phyloP scores from a whole-genome alignment of 768 basidiomycete genomes.

The Asterophora parasitica region DNA sequence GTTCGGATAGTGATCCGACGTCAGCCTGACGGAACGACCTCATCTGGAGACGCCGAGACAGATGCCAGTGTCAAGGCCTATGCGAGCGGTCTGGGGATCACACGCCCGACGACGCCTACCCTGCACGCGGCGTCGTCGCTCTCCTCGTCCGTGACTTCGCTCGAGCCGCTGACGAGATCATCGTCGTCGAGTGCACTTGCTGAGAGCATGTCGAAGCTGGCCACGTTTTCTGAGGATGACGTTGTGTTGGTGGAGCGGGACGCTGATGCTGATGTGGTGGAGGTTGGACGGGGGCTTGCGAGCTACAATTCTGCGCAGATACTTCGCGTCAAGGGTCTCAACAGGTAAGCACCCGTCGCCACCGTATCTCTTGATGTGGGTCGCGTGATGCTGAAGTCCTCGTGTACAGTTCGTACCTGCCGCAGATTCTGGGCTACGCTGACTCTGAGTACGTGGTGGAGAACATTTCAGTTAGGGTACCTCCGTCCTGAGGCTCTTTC shows the following conservation, averaged over 20 bases:
- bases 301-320: constrained; percentile 97
- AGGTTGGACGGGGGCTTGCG: constrained; percentile 91
- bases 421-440: constrained; percentile 82
- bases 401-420: constrained; percentile 64
- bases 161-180: constrained; percentile 40
- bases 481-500: constrained; percentile 29
- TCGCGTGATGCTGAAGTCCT: constrained; percentile 13
- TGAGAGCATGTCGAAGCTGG: constrained; percentile 20
- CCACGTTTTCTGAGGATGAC: constrained; percentile 28
- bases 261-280: constrained; percentile 62
- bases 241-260: constrained; percentile 21
- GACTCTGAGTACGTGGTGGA: constrained; percentile 98
- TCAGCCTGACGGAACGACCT: constrained; percentile 21
- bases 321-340: constrained; percentile 77
- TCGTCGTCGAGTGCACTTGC: constrained; percentile 33
- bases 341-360: constrained; percentile 58
- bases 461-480: constrained; percentile 77
- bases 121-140: constrained; percentile 36
- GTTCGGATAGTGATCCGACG: constrained; percentile 72
- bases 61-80: constrained; percentile 29
- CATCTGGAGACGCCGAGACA: constrained; percentile 23
- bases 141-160: constrained; percentile 41
- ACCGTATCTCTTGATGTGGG: neutral
- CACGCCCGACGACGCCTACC: constrained; percentile 55
- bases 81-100: constrained; percentile 34